These are phyloP conservation scores for Diaporthe aspalathi DNA, from an alignment of 2,329 filamentous ascomycete genomes.

Conservation along the genomic window DNA sequence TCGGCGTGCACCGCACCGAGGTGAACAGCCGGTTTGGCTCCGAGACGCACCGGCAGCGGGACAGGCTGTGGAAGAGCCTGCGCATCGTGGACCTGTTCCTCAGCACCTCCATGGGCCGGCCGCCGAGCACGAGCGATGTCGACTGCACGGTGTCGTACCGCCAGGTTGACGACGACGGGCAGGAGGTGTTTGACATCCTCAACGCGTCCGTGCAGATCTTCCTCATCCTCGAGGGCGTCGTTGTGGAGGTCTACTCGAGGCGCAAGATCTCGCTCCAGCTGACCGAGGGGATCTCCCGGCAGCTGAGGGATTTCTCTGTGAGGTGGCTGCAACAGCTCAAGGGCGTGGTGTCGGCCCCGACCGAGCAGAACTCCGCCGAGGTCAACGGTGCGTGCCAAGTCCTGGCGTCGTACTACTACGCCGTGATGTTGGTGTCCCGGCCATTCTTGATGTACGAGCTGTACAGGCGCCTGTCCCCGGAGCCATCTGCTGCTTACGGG, in stretches of 20 bases:
- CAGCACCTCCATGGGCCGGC: slow-evolving; percentile 65
- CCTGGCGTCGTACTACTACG: slow-evolving; percentile 65
- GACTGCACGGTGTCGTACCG: slow-evolving; percentile 65
- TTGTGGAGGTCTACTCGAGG: slow-evolving; percentile 64
- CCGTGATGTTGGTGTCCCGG: slow-evolving; percentile 67
- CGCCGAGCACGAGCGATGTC: slow-evolving; percentile 64
- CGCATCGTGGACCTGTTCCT: slow-evolving; percentile 64
- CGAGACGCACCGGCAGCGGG: slow-evolving; percentile 56
- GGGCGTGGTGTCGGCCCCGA: slow-evolving; percentile 47
- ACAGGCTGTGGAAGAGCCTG: slow-evolving; percentile 66
- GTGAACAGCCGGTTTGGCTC: slow-evolving; percentile 64
- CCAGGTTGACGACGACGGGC: slow-evolving; percentile 48
- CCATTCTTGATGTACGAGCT: slow-evolving; percentile 69
- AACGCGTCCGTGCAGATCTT: slow-evolving; percentile 66
- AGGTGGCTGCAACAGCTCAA: slow-evolving; percentile 61
- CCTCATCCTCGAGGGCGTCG: slow-evolving; percentile 61
- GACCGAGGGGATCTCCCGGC: slow-evolving; percentile 64
- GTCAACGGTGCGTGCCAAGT: slow-evolving; percentile 63
- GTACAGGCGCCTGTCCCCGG: slow-evolving; percentile 56
- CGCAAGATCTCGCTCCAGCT: slow-evolving; percentile 64
- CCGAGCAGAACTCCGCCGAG: slow-evolving; percentile 45
- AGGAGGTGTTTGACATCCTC: slow-evolving; percentile 58
- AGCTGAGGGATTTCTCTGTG: slow-evolving; percentile 63
- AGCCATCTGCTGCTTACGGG: slow-evolving; percentile 37
- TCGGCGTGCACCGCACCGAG: slow-evolving; percentile 65